Evolutionary conservation across 2,329 filamentous ascomycete genomes (phyloP).

Genomic region (Diaporthe australafricana): DNA sequence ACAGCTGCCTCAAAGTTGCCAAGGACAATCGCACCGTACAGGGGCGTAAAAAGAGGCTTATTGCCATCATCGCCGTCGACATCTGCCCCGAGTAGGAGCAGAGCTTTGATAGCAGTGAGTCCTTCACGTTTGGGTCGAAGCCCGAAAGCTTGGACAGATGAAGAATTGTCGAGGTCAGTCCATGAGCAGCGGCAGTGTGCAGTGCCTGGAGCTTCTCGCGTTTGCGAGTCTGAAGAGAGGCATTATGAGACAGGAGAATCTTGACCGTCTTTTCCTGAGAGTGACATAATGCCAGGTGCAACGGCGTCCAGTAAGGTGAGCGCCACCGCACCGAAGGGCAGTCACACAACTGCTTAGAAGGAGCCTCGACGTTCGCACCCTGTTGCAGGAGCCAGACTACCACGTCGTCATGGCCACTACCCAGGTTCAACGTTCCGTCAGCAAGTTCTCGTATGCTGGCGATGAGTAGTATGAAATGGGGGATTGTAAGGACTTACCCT

Average conservation of each 20-base stretch:
- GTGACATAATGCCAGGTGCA: neutral
- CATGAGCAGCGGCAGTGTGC: neutral
- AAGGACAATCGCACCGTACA: neutral
- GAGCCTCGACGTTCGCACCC: neutral
- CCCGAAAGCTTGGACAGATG: neutral
- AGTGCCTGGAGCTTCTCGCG: neutral
- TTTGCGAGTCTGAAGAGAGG: neutral
- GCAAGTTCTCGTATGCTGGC: too few relatives aligned
- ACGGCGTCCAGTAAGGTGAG: neutral
- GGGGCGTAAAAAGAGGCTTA: neutral
- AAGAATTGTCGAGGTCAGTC: neutral
- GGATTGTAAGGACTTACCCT: neutral
- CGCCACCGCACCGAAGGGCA: rapidly evolving
- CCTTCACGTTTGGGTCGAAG: neutral
- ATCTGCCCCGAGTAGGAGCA: neutral
- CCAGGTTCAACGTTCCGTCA: neutral
- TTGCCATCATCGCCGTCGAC: neutral
- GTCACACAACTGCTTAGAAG: neutral
- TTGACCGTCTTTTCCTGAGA: neutral
- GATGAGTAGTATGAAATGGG: neutral
- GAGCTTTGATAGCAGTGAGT: neutral
- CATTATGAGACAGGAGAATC: neutral
- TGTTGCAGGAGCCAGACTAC: neutral
- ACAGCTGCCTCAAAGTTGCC: neutral
- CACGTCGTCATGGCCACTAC: neutral